Evolutionary conservation across 2,329 filamentous ascomycete species (phyloP), one percentile per base, ranked within the genome.

Genomic region (Aureobasidium sp.): DNA sequence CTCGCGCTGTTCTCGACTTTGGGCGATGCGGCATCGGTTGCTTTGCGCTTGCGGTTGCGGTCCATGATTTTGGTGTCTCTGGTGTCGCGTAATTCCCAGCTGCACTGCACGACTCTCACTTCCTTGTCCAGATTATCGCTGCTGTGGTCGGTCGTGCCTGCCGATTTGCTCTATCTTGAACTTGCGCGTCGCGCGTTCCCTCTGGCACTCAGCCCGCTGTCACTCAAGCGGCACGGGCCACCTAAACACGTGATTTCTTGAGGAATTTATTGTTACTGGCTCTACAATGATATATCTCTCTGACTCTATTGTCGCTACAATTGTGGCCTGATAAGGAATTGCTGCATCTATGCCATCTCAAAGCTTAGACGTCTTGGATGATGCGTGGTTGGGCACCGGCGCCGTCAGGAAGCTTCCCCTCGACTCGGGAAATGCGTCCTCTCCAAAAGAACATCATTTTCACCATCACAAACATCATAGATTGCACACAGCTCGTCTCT

Each of bases 41-140:
- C 56, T 48, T 66, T 66, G 56, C 64, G 63, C 61, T 66, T 66
- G 52, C 64, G 59, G 29, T 52, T 51, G 24, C 64, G 60, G 24
- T 66, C 64, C 64, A 66, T 66, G 48, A n/a, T 61, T 52, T 41
- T 29, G 48, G 27, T 47, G 24, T 47, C 29, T 48, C 17, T 37
- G 37, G 26, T 48, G 48, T 62, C 60, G 60, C 60, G 39, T 39
- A 50, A 29, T 2, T 34, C 12, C 13, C 15, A 26, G 15, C 27
- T 29, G 34, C 46, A 29, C 26, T 44, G 29, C 34, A 20, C 29
- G 29, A 37, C 17, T 26, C 17, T 46, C 37, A 8, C 37, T 15
- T 5, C 1, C n/a, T 7, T 29, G 0, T 10, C n/a, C 12, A 34
- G 26, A 36, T 8, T 17, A 17, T 8, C 1, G 41, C 2, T 26